Evolutionary conservation across 2,329 filamentous ascomycete genomes (phyloP), one percentile per base, ranked within the genome.

Genomic region (Coccinonectria pachysandricola): DNA sequence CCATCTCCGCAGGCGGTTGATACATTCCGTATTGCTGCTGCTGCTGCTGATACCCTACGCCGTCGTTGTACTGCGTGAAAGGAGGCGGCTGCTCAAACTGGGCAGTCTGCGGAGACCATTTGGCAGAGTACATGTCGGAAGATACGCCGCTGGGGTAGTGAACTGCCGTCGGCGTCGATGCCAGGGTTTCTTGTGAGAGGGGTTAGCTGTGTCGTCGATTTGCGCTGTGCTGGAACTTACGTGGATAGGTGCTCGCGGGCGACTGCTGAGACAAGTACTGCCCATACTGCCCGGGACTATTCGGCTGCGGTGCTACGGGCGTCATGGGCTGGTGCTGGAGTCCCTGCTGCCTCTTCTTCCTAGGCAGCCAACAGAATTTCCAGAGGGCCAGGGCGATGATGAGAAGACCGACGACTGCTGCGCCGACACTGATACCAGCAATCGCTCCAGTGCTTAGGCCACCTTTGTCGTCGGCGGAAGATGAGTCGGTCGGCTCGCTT

Each of bases 281-380:
- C n/a, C n/a, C n/a, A n/a, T n/a, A n/a, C n/a, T n/a, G n/a, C 2
- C 26, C 26, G 6, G 43, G 35, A n/a, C 32, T 35, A 8, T 30
- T 25, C 2, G 34, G 34, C 7, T 36, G 34, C 24, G 37, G 20
- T 19, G 30, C 12, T 9, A 24, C n/a, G 7, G 32, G 27, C 2
- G 20, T 13, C 12, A 31, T 35, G 12, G 28, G 28, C 31, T 24
- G 24, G 28, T 30, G 32, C 24, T 27, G 25, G 15, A 27, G 19
- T 14, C 26, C 28, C 11, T 24, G 7, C 23, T 38, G 35, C 27
- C 29, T 43, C 31, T 33, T 37, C 25, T 42, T 34, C 13, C 39
- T 27, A 7, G 42, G 37, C 23, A 28, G 35, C 39, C 39, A 43
- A 35, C 41, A 44, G 15, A 41, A 40, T 23, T 32, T 23, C 42